Percentiles rank a stretch among this genome's conserved stretches.
phyloP scores from a whole-genome alignment of 306 rosid genomes.

The Vigna mungo region DNA sequence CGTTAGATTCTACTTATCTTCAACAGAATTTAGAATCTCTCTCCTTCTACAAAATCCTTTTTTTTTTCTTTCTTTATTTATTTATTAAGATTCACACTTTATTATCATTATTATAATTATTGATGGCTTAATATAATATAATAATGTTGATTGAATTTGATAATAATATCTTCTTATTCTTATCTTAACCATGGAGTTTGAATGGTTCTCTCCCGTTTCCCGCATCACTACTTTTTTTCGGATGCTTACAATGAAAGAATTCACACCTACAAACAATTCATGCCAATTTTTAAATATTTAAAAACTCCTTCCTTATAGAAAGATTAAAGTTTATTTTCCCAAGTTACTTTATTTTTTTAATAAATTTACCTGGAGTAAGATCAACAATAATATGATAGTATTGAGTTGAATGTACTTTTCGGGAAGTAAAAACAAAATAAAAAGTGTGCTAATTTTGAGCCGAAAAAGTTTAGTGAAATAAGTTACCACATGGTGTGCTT shows the following conservation, averaged over 20 bases:
- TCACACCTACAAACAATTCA: conserved; percentile 33
- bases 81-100: conserved; percentile 48
- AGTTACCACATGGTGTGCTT: conserved; percentile 21
- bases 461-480: conserved; percentile 33
- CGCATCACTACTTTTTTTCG: conserved; percentile 75
- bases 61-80: conserved; percentile 5
- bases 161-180: conserved; percentile 47
- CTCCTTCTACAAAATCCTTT: conserved; percentile 49
- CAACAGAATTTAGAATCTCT: conserved; percentile 71
- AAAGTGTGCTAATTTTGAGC: conserved; percentile 9
- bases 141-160: conserved; percentile 23
- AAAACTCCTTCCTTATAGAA: too few species aligned
- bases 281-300: neutral
- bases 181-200: conserved; percentile 53
- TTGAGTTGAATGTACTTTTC: neutral
- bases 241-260: conserved; percentile 70
- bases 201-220: conserved; percentile 64
- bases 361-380: too few species aligned
- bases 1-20: conserved; percentile 65
- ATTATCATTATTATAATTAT: neutral
- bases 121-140: conserved; percentile 5
- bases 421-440: neutral
- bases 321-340: too few species aligned
- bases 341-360: too few species aligned
- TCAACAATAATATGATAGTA: neutral